Evolutionary conservation across 2,329 filamentous ascomycete species (phyloP).

Genomic region (Trichoderma breve): DNA sequence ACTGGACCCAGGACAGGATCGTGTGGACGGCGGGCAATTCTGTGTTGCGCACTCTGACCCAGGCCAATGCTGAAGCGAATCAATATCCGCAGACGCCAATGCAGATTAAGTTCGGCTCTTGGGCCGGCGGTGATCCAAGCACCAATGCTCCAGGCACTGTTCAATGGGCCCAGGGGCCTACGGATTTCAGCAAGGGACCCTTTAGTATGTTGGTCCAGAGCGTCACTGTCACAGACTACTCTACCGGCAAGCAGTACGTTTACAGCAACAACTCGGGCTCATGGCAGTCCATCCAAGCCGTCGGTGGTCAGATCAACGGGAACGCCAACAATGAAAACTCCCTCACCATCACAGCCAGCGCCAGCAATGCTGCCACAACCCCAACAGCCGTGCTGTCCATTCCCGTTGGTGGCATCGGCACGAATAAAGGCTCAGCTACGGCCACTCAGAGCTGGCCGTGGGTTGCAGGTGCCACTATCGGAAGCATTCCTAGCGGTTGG

Average conservation of each 20-base stretch:
- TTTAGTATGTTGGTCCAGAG: conserved; percentile 82
- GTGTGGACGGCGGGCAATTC: conserved; percentile 81
- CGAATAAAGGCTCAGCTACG: conserved; percentile 51
- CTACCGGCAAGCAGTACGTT: conserved; percentile 78
- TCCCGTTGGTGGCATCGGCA: conserved; percentile 67
- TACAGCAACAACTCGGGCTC: conserved; percentile 77
- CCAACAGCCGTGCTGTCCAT: conserved; percentile 62
- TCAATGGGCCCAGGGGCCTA: conserved; percentile 81
- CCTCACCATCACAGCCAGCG: conserved; percentile 52
- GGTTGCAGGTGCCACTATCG: conserved; percentile 55
- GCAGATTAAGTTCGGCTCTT: conserved; percentile 88
- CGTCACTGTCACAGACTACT: conserved; percentile 82
- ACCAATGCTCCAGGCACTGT: conserved; percentile 77
- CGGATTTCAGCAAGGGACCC: conserved; percentile 78
- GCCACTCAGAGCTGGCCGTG: conserved; percentile 66
- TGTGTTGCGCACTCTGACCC: conserved; percentile 72
- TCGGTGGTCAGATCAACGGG: conserved; percentile 74
- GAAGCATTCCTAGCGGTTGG: conserved; percentile 74
- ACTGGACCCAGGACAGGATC: conserved; percentile 85
- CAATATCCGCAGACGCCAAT: conserved; percentile 96
- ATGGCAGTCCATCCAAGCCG: conserved; percentile 78
- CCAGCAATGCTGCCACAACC: conserved; percentile 60
- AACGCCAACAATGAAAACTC: conserved; percentile 57
- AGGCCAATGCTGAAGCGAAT: conserved; percentile 62
- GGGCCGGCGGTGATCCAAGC: conserved; percentile 83